A percentile compares a stretch with the other conserved stretches of the same genome.
Evolutionary conservation across 495 filamentous ascomycete species (phyloP).

Genomic region (Penicillium manginii): DNA sequence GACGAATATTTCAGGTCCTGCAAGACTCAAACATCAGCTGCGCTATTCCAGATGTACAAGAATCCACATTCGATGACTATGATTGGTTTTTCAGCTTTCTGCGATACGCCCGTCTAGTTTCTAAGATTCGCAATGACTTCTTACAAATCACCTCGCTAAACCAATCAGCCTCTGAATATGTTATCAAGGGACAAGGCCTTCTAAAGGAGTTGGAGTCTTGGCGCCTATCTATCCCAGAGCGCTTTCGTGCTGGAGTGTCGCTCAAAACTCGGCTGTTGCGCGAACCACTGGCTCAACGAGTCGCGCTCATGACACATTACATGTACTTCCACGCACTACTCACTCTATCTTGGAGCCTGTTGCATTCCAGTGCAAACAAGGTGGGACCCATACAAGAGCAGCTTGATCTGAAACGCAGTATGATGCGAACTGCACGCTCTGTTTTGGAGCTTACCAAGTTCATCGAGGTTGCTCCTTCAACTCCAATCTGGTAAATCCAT

Average conservation of each 20-base stretch:
- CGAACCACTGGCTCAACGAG: slow-evolving; percentile 9
- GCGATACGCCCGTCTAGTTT: slow-evolving; percentile 21
- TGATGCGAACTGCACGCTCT: slow-evolving; percentile 20
- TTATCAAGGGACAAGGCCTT: slow-evolving; percentile 7
- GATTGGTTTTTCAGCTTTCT: slow-evolving; percentile 25
- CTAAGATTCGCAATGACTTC: slow-evolving; percentile 16
- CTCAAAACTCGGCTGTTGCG: slow-evolving; percentile 15
- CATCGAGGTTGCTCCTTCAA: slow-evolving; percentile 24
- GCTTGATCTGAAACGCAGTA: slow-evolving; percentile 14
- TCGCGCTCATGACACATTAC: slow-evolving; percentile 21
- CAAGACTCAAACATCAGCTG: slow-evolving; percentile 22
- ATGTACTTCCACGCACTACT: slow-evolving; percentile 21
- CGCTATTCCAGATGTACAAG: slow-evolving; percentile 17
- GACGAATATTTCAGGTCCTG: slow-evolving; percentile 6
- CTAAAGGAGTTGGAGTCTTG: slow-evolving; percentile 20
- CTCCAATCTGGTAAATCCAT: slow-evolving; percentile 20
- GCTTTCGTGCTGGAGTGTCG: slow-evolving; percentile 18
- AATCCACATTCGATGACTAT: slow-evolving; percentile 22
- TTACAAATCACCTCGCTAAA: slow-evolving; percentile 18
- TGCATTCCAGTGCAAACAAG: slow-evolving; percentile 12
- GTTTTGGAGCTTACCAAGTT: slow-evolving; percentile 25
- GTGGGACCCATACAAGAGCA: slow-evolving; percentile 5
- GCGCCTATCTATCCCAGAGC: slow-evolving; percentile 15
- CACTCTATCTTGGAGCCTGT: slow-evolving; percentile 22
- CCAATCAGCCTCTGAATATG: slow-evolving; percentile 9